Percentiles rank a stretch among this genome's conserved stretches.
phyloP scores from a whole-genome alignment of 352 stramenopile genomes.

The Phytopythium delawarense region DNA sequence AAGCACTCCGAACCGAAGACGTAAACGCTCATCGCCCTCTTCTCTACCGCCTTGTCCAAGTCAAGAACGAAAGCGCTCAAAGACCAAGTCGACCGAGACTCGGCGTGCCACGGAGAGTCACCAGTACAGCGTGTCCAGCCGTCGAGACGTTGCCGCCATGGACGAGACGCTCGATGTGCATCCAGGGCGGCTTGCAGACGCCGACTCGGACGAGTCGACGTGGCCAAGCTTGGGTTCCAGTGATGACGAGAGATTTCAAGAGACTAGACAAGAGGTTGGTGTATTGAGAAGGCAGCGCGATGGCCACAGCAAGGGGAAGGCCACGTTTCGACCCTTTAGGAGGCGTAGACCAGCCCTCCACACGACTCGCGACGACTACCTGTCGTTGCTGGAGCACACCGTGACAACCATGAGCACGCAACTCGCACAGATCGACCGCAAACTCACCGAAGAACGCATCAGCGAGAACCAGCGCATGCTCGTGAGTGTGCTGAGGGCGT shows the following conservation, averaged over 20 bases:
- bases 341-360: too few species aligned
- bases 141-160: too few species aligned
- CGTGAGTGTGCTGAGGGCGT: background rate
- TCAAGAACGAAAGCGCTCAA: background rate
- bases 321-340: too few species aligned
- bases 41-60: background rate
- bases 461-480: constrained; percentile 2
- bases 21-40: background rate
- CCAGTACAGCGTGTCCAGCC: background rate
- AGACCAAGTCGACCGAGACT: background rate
- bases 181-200: background rate
- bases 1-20: background rate
- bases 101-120: background rate
- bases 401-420: background rate
- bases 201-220: background rate
- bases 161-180: background rate
- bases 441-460: constrained; percentile 1
- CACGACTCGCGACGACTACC: background rate
- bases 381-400: background rate
- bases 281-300: background rate
- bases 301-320: too few species aligned
- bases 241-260: background rate
- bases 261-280: background rate
- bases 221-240: background rate
- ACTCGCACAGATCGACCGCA: background rate